A percentile compares a stretch with the other conserved stretches of the same genome.
Conservation (phyloP, 1,139 yeast species). For the Candida sanyaensis region DNA sequence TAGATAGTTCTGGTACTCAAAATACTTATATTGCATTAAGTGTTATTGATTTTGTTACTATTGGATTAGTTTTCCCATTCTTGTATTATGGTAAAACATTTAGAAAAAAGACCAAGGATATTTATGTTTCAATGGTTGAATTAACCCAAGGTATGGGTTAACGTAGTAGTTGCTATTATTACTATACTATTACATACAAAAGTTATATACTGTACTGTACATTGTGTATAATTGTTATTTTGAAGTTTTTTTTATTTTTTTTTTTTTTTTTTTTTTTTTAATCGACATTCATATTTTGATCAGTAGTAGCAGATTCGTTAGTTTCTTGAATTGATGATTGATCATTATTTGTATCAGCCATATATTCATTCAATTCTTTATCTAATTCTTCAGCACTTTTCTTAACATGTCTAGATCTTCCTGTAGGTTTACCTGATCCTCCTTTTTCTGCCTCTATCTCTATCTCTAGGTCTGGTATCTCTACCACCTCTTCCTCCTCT, state of each 20-base stretch:
- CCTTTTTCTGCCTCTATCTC: slow-evolving; percentile 10
- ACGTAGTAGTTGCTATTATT: too few relatives aligned
- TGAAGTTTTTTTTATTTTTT: too few relatives aligned
- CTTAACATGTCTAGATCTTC: slow-evolving; percentile 27
- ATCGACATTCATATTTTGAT: slow-evolving; percentile 19
- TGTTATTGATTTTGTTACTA: slow-evolving; percentile 64
- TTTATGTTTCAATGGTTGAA: slow-evolving; percentile 62
- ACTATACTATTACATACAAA: too few relatives aligned
- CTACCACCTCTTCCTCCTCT: slow-evolving; percentile 13
- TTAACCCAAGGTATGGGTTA: slow-evolving; percentile 44
- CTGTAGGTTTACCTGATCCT: slow-evolving; percentile 5
- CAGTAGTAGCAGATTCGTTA: neutral
- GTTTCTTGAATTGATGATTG: too few relatives aligned
- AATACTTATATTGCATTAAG: slow-evolving; percentile 78
- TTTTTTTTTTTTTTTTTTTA: slow-evolving; percentile 5
- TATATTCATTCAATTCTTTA: slow-evolving; percentile 76
- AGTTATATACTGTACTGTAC: neutral
- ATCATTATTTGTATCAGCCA: slow-evolving; percentile 29
- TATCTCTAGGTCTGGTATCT: slow-evolving; percentile 14
- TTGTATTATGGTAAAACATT: slow-evolving; percentile 70
- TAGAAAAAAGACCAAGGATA: slow-evolving; percentile 61
- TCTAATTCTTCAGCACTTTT: slow-evolving; percentile 76
- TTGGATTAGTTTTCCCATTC: slow-evolving; percentile 64
- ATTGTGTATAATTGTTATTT: neutral
- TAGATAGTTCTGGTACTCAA: slow-evolving; percentile 64